Evolutionary conservation across 495 filamentous ascomycete genomes (phyloP), one percentile per base, ranked within the genome.

Genomic region (Entonaema liquescens): DNA sequence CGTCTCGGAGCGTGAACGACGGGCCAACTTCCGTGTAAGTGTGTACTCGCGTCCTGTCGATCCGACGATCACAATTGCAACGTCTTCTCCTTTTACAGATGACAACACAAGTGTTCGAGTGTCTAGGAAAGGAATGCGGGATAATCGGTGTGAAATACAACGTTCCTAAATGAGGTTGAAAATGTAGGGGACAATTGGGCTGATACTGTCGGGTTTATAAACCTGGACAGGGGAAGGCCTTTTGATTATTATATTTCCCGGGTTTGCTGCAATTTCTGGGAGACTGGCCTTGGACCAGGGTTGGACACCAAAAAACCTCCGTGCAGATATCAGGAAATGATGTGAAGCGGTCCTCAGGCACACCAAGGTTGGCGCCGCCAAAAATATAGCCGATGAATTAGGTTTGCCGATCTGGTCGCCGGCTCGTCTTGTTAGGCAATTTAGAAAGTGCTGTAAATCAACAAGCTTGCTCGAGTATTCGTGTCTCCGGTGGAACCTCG

Each of bases 31-130:
- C 52, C 29, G 62, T 49, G 57, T 29, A 68, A 64, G 31, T 67
- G 31, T 67, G 60, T 35, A 56, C 36, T 53, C 44, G 26, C 61
- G 70, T 63, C 64, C 59, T 62, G 71, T 70, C 74, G 74, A 76
- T 76, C 74, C 33, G 74, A 64, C 72, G 74, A 76, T 76, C 74
- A 67, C 63, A 74, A 72, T 72, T 58, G 68, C 49, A 67, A 67
- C 57, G 53, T 67, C 63, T 52, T 72, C 61, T 47, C 52, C 62
- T 68, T 62, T 59, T 58, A 50, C 29, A 44, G 58, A 26, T 21
- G 38, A 63, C 6, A 44, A 19, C 8, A 68, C 23, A 65, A 25
- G 50, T n/a, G 19, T 28, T 28, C 26, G 50, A 35, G 17, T 23
- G 6, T 67, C 38, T 26, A 57, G 15, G 53, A 33, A 65, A 40